These are phyloP conservation scores for Albifimbria verrucaria DNA, from an alignment of 2,329 filamentous ascomycete genomes.

Conservation along the genomic window DNA sequence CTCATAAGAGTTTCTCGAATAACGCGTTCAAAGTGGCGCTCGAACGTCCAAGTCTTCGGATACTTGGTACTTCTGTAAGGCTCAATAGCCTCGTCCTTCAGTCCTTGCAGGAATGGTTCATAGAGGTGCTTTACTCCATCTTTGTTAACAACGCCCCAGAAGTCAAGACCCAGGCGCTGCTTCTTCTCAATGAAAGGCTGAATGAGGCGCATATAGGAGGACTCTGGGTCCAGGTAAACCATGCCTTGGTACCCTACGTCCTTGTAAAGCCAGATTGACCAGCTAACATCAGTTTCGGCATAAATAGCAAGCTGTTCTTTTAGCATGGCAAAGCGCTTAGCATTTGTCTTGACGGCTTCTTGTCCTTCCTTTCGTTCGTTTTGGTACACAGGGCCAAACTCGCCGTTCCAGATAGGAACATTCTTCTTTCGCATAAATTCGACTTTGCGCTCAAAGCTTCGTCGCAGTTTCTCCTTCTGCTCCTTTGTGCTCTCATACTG, in stretches of 20 bases:
- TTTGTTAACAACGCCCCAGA: constrained; percentile 43
- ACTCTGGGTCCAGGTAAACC: constrained; percentile 44
- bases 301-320: constrained; percentile 38
- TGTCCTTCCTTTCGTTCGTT: constrained; percentile 28
- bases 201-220: constrained; percentile 48
- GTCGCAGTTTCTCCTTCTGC: constrained; percentile 38
- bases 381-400: constrained; percentile 51
- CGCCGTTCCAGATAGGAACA: constrained; percentile 46
- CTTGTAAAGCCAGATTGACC: constrained; percentile 61
- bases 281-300: constrained; percentile 35
- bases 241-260: constrained; percentile 56
- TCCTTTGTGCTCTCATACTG: constrained; percentile 36
- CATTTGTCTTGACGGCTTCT: constrained; percentile 33
- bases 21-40: constrained; percentile 45
- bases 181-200: constrained; percentile 55
- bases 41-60: constrained; percentile 47
- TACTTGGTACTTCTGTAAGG: constrained; percentile 40
- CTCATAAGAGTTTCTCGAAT: constrained; percentile 38
- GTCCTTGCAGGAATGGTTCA: constrained; percentile 33
- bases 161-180: constrained; percentile 47
- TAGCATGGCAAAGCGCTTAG: constrained; percentile 37
- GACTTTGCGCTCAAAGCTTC: constrained; percentile 38
- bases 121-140: constrained; percentile 31
- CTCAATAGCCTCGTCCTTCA: constrained; percentile 41
- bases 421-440: constrained; percentile 38